Percentiles rank a stretch among this genome's conserved stretches.
Evolutionary conservation across 352 stramenopile genomes (phyloP).

Genomic region (Pythium rhizo-oryzae): DNA sequence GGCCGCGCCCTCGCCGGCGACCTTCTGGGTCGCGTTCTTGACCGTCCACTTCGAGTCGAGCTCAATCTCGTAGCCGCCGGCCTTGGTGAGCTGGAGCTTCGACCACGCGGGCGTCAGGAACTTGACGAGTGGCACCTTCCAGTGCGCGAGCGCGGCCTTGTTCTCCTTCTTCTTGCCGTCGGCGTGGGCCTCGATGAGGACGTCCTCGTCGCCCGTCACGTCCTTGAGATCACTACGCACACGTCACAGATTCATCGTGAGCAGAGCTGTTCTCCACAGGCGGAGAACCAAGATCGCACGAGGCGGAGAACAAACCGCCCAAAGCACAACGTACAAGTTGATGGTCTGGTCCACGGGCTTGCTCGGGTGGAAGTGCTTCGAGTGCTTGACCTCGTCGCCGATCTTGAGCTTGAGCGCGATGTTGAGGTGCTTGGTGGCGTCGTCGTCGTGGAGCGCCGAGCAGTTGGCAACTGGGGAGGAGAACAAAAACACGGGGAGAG

Average conservation of each 20-base stretch:
- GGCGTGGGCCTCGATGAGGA: slow-evolving; percentile 51
- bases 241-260: slow-evolving; percentile 7
- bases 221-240: slow-evolving; percentile 40
- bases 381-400: slow-evolving; percentile 17
- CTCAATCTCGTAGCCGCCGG: slow-evolving; percentile 15
- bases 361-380: slow-evolving; percentile 19
- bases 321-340: slow-evolving; percentile 41
- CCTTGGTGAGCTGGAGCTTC: slow-evolving; percentile 1
- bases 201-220: slow-evolving; percentile 29
- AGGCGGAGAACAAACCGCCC: not conserved
- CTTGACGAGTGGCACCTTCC: slow-evolving; percentile 19
- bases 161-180: slow-evolving; percentile 40
- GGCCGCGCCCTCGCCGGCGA: slow-evolving; percentile 12
- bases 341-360: slow-evolving; percentile 39
- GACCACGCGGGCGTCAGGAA: slow-evolving; percentile 16
- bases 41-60: slow-evolving; percentile 22
- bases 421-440: slow-evolving; percentile 10
- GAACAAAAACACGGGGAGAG: not conserved
- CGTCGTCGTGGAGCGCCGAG: slow-evolving; percentile 9
- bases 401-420: slow-evolving; percentile 24
- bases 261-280: not conserved
- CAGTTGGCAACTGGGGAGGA: not conserved
- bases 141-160: slow-evolving; percentile 4
- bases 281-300: not conserved
- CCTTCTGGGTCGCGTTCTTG: slow-evolving; percentile 27